These are phyloP conservation scores for Penicillium cataractarum DNA, from an alignment of 495 filamentous ascomycete genomes.

Conservation along the genomic window DNA sequence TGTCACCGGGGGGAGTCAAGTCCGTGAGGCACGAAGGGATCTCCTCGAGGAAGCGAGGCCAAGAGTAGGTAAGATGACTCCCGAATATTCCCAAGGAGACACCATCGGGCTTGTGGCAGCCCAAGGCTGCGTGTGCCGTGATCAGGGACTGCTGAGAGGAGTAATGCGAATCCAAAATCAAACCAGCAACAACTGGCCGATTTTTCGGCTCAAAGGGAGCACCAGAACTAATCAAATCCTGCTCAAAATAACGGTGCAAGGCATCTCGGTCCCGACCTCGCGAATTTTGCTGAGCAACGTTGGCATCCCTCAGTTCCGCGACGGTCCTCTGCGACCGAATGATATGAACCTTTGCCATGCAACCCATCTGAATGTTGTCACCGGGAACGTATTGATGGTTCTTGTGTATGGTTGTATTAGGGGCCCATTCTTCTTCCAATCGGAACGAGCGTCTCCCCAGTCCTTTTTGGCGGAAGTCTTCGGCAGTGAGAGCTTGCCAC, in stretches of 20 bases:
- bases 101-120: constrained; percentile 41
- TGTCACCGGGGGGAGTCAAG: constrained; percentile 29
- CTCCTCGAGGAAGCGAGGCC: constrained; percentile 52
- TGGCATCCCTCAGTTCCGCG: constrained; percentile 36
- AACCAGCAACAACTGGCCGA: constrained; percentile 1
- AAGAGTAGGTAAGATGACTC: constrained; percentile 50
- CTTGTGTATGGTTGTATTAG: constrained; percentile 34
- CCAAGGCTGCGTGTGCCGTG: constrained; percentile 47
- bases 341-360: constrained; percentile 52
- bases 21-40: constrained; percentile 42
- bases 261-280: constrained; percentile 31
- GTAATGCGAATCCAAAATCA: constrained; percentile 23
- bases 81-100: constrained; percentile 52
- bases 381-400: constrained; percentile 16
- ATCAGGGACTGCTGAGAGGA: constrained; percentile 38
- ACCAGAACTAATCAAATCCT: not conserved
- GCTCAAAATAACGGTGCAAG: constrained; percentile 42
- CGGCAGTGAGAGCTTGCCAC: constrained; percentile 54
- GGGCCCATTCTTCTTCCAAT: constrained; percentile 52
- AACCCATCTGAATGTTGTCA: constrained; percentile 25
- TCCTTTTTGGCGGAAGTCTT: constrained; percentile 49
- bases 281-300: constrained; percentile 40
- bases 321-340: constrained; percentile 47
- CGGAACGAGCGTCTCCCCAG: constrained; percentile 54
- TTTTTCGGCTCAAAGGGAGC: not conserved